Percentiles rank a stretch among this genome's conserved stretches.
Conservation (phyloP, 179 eudicot genomes). For the Carnegiea gigantea region DNA sequence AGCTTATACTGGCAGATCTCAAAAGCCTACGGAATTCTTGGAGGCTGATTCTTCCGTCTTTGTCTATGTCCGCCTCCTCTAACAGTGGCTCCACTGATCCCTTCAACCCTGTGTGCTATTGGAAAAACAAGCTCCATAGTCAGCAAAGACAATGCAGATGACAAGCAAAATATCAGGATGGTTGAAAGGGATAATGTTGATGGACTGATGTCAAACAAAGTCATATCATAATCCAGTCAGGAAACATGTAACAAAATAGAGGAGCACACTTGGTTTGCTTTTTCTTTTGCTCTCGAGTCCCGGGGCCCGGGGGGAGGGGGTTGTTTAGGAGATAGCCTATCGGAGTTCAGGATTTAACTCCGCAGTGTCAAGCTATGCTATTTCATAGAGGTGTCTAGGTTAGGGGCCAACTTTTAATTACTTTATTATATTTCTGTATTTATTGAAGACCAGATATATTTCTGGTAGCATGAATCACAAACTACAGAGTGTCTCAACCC, state of each 20-base stretch:
- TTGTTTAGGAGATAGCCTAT: no score
- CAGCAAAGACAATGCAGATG: neutral
- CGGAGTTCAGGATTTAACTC: neutral
- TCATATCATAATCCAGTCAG: neutral
- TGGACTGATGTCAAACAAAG: neutral
- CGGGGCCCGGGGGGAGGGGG: neutral
- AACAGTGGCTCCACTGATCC: constrained; percentile 89
- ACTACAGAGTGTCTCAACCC: neutral
- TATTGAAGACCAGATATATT: neutral
- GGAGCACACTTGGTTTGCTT: neutral
- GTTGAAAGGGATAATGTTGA: neutral
- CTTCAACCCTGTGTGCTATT: constrained; percentile 85
- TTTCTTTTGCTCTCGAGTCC: neutral
- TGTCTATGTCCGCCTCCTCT: constrained; percentile 90
- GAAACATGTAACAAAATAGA: neutral
- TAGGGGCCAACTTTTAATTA: neutral
- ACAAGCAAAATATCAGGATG: neutral
- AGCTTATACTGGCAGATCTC: constrained; percentile 82
- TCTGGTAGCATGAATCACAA: neutral
- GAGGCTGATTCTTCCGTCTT: constrained; percentile 91
- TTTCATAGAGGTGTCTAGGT: neutral
- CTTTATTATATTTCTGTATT: neutral
- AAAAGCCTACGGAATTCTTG: constrained; percentile 83
- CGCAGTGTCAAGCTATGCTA: neutral
- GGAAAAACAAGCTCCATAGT: neutral